These are phyloP conservation scores for Rhodotorula toruloides DNA, from an alignment of 768 basidiomycete genomes.

Conservation along the genomic window DNA sequence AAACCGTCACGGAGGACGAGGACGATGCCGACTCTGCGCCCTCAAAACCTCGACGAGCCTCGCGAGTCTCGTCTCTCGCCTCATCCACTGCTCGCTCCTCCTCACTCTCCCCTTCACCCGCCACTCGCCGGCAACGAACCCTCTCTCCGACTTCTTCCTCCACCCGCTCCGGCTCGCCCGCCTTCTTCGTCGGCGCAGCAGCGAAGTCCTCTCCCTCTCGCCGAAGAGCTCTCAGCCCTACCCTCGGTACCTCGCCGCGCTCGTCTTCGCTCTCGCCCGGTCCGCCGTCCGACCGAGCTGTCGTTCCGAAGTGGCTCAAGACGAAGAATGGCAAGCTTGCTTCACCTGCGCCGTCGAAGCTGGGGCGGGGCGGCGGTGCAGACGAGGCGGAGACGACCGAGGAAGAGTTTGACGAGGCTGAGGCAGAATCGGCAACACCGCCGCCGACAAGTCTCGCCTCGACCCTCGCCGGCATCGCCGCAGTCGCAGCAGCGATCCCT, in stretches of 20 bases:
- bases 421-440: background rate
- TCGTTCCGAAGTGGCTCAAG: constrained; percentile 6
- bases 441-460: background rate
- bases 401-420: background rate
- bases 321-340: background rate
- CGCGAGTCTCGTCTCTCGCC: background rate
- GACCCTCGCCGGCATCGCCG: background rate
- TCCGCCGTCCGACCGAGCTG: background rate
- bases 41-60: too few relatives aligned
- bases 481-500: background rate
- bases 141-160: background rate
- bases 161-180: background rate
- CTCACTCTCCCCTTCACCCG: background rate
- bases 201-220: background rate
- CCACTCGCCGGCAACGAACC: background rate
- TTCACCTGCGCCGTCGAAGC: background rate
- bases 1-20: background rate
- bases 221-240: background rate
- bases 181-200: background rate
- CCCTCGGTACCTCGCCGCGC: background rate
- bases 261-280: constrained; percentile 11
- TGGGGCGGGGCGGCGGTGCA: background rate
- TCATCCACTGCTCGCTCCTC: background rate
- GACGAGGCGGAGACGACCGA: background rate
- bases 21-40: background rate